These are phyloP conservation scores for Linnemannia elongata DNA, from an alignment of 192 early-diverging fungal species.

Conservation along the genomic window DNA sequence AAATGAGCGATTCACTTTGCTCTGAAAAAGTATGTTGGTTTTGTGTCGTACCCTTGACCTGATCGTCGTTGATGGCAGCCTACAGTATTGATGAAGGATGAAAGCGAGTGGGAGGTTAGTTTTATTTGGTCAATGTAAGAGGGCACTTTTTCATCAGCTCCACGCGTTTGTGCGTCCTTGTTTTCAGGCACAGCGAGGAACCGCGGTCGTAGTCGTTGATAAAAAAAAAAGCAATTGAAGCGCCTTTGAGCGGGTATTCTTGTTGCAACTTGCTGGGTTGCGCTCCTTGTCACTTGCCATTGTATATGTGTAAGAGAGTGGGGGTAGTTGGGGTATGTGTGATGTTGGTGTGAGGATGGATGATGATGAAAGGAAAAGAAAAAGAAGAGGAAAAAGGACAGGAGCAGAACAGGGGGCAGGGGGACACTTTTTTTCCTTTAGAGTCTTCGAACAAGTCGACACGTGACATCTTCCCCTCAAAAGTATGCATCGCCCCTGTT, in stretches of 20 bases:
- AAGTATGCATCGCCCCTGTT: too few relatives aligned
- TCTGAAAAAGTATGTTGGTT: neutral
- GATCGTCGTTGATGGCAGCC: constrained; percentile 31
- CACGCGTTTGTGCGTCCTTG: neutral
- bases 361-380: constrained; percentile 3
- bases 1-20: neutral
- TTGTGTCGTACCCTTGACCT: constrained; percentile 24
- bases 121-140: neutral
- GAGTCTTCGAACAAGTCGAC: too few relatives aligned
- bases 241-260: too few relatives aligned
- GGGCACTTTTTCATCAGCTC: neutral
- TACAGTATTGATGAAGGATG: neutral
- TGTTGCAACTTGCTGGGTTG: neutral
- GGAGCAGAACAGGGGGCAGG: neutral
- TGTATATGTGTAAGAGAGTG: neutral
- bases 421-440: too few relatives aligned
- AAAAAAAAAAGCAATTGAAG: too few relatives aligned
- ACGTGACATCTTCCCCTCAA: too few relatives aligned
- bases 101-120: neutral
- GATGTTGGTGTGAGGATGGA: neutral
- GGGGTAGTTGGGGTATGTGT: neutral
- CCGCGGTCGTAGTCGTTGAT: too few relatives aligned
- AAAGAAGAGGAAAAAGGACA: neutral
- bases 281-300: neutral
- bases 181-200: neutral